Percentiles rank a stretch among this genome's conserved stretches.
These are phyloP conservation scores for Aspergillus hiratsukae DNA, from an alignment of 2,329 filamentous ascomycete genomes.

Conservation along the genomic window DNA sequence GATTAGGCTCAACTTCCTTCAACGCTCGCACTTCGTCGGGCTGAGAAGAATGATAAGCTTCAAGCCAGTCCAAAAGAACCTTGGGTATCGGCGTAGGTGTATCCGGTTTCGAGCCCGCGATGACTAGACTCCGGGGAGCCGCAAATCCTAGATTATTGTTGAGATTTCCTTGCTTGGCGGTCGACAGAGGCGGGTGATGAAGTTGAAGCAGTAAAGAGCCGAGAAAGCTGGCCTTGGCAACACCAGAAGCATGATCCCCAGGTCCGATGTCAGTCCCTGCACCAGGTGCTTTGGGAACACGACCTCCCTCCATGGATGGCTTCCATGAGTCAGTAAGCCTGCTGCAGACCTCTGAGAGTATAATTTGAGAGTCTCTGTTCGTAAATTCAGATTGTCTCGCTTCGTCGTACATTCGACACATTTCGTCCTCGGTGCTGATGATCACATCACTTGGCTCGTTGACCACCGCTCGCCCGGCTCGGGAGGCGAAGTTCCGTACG, in stretches of 20 bases:
- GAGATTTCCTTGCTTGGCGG: slow-evolving; percentile 16
- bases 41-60: slow-evolving; percentile 68
- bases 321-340: slow-evolving; percentile 35
- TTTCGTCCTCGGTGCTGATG: slow-evolving; percentile 67
- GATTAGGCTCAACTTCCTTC: slow-evolving; percentile 61
- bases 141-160: slow-evolving; percentile 21
- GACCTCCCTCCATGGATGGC: slow-evolving; percentile 14
- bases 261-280: slow-evolving; percentile 62
- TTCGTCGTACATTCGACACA: slow-evolving; percentile 59
- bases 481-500: slow-evolving; percentile 64
- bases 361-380: slow-evolving; percentile 26
- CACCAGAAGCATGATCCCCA: slow-evolving; percentile 56
- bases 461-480: slow-evolving; percentile 54
- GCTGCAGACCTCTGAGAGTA: slow-evolving; percentile 32
- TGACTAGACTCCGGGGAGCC: slow-evolving; percentile 26
- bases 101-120: slow-evolving; percentile 22
- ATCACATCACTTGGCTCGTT: slow-evolving; percentile 69
- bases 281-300: slow-evolving; percentile 7
- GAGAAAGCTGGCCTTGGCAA: slow-evolving; percentile 75
- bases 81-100: slow-evolving; percentile 58
- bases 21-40: slow-evolving; percentile 64
- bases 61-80: slow-evolving; percentile 78
- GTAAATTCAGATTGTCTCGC: slow-evolving; percentile 29
- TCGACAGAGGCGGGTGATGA: slow-evolving; percentile 60
- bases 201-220: slow-evolving; percentile 72